Evolutionary conservation across 768 basidiomycete species (phyloP), one percentile per base, ranked within the genome.

Genomic region (Pleurotus ostreatus): DNA sequence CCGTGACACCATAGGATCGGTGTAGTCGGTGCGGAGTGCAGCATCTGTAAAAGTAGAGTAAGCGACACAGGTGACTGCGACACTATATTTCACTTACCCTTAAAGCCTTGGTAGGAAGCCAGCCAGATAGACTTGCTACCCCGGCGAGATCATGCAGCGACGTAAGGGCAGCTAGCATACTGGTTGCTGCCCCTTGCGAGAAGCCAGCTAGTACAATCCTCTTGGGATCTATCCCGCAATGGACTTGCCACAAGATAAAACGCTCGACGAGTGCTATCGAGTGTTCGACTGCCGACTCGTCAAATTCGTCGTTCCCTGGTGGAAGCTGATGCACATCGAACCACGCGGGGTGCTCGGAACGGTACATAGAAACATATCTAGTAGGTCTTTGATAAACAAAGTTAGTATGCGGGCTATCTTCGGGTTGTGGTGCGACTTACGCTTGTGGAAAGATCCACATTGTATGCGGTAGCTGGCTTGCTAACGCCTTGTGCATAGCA

Each of bases 1-100:
- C 78, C 78, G 52, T 78, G 75, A 11, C 71, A 73, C 72, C 75
- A 78, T 43, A 79, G 66, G 4, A 79, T 66, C 1, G 75, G 76
- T 5, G 76, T 60, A 47, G 61, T 65, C 13, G 71, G 70, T 25
- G 69, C 61, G 37, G 71, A 63, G n/a, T 64, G 60, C 22, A 70
- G 62, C 61, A 72, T 71, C 58, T 73, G 63, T 70, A 68, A 23
- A 9, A 46, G 40, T 37, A n/a, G 12, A 26, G 25, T 54, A 46
- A 43, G 47, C 34, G 38, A 13, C 26, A 48, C n/a, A 45, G 7
- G 5, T 34, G 41, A 5, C 22, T n/a, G 38, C 20, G 38, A 55
- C 1, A 20, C 11, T 12, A 43, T 11, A 13, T 58, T 25, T 16
- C 12, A 61, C 68, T 56, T 52, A 74, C 76, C 57, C 74, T 63